Conservation (phyloP, 2,329 filamentous ascomycete genomes). For the Exophiala lecanii-corni region DNA sequence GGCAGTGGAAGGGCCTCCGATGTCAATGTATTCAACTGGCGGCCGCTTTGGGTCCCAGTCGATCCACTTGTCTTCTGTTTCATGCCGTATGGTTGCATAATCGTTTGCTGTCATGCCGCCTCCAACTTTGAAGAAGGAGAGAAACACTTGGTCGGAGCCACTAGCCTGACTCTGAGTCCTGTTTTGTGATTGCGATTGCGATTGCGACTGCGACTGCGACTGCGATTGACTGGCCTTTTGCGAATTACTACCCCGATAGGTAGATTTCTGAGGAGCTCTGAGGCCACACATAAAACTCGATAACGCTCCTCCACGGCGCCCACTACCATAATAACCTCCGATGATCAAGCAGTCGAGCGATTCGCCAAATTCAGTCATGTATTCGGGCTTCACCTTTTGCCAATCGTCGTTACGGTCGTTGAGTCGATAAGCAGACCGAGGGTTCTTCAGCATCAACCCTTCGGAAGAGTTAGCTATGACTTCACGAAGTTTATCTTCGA, state of each 20-base stretch:
- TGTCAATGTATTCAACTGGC: slow-evolving; percentile 71
- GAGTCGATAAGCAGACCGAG: slow-evolving; percentile 75
- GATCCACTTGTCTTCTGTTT: slow-evolving; percentile 87
- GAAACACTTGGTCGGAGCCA: slow-evolving; percentile 58
- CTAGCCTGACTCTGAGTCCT: slow-evolving; percentile 45
- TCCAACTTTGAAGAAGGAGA: slow-evolving; percentile 98
- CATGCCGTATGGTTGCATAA: slow-evolving; percentile 74
- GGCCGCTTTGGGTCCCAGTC: slow-evolving; percentile 76
- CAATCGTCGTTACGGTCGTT: slow-evolving; percentile 92
- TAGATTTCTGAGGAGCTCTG: slow-evolving; percentile 64
- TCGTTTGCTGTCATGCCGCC: slow-evolving; percentile 83
- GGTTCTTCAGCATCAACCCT: slow-evolving; percentile 90
- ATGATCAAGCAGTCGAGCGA: slow-evolving; percentile 84
- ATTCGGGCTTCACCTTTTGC: slow-evolving; percentile 98
- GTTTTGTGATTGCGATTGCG: slow-evolving; percentile 7
- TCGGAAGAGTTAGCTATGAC: slow-evolving; percentile 85
- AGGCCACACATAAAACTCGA: slow-evolving; percentile 90
- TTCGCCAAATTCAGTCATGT: slow-evolving; percentile 95
- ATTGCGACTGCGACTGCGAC: slow-evolving; percentile 29
- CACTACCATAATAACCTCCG: slow-evolving; percentile 88
- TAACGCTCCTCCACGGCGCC: slow-evolving; percentile 72
- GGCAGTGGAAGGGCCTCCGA: slow-evolving; percentile 66
- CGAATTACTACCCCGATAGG: slow-evolving; percentile 32
- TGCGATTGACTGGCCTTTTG: slow-evolving; percentile 25
- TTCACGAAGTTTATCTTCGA: slow-evolving; percentile 73